Evolutionary conservation across 2,329 filamentous ascomycete species (phyloP).

Genomic region (Cladosporium sp.): DNA sequence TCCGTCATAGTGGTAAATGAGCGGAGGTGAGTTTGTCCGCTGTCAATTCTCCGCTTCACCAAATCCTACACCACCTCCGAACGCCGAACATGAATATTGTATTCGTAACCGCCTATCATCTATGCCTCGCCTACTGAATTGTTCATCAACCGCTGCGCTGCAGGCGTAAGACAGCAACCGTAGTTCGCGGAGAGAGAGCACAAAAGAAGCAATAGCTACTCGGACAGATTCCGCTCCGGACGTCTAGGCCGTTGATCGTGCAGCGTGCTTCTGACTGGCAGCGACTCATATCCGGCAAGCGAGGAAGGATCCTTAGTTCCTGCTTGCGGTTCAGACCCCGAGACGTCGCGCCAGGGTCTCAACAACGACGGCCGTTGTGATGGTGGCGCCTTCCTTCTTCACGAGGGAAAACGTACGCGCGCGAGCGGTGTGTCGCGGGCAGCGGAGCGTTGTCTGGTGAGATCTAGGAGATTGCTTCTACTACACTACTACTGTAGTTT

Average conservation of each 20-base stretch:
- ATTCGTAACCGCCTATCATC: neutral
- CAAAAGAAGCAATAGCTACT: neutral
- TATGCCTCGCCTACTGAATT: neutral
- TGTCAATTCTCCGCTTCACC: neutral
- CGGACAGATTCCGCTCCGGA: neutral
- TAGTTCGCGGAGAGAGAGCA: neutral
- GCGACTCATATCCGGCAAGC: conserved; percentile 1
- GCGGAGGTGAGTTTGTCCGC: neutral
- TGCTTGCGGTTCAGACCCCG: neutral
- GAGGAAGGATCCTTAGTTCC: neutral
- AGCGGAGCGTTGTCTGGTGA: neutral
- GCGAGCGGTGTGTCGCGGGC: neutral
- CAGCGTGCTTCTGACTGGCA: neutral
- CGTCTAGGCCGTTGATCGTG: neutral
- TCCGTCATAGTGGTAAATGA: neutral
- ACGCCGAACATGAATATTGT: neutral
- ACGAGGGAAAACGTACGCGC: neutral
- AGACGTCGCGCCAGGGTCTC: neutral
- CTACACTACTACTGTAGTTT: neutral
- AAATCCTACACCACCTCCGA: neutral
- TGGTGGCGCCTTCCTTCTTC: neutral
- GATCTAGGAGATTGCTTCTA: neutral
- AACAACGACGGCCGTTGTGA: neutral
- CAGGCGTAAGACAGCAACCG: neutral
- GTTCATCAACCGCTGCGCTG: neutral